phyloP scores from a whole-genome alignment of 139 green algal species.

The Closterium sp. region DNA sequence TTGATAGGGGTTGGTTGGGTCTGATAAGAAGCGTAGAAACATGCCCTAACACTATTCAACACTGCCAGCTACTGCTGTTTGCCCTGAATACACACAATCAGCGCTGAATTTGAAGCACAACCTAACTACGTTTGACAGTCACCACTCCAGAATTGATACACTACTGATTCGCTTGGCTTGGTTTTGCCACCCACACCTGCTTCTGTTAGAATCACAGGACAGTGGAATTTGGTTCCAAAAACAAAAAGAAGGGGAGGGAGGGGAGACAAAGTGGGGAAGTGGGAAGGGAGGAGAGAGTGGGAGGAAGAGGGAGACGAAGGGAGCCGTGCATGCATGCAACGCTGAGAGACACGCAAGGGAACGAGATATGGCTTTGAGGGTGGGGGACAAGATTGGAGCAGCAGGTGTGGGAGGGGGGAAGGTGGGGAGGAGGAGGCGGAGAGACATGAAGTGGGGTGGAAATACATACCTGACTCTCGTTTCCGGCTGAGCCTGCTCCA shows the following conservation, averaged over 20 bases:
- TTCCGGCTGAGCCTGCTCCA: background rate
- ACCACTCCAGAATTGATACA: background rate
- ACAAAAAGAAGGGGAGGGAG: background rate
- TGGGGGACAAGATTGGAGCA: background rate
- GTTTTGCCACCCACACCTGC: background rate
- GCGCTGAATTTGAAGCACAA: background rate
- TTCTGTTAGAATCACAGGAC: background rate
- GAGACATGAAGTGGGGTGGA: background rate
- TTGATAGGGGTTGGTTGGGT: too few species aligned
- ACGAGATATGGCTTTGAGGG: too few species aligned
- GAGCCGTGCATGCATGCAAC: background rate
- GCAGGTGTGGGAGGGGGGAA: background rate
- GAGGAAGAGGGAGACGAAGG: background rate
- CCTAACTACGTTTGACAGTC: background rate
- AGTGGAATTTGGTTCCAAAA: background rate
- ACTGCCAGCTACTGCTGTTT: too few species aligned
- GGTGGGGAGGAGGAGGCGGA: too few species aligned
- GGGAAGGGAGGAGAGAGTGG: too few species aligned
- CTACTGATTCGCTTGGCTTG: background rate
- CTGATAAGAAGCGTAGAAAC: too few species aligned
- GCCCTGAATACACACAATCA: too few species aligned
- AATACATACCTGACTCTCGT: background rate
- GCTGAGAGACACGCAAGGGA: background rate
- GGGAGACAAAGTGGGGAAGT: too few species aligned
- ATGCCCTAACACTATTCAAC: too few species aligned